phyloP scores from a whole-genome alignment of 352 stramenopile species.

The Globisporangium megalacanthum region DNA sequence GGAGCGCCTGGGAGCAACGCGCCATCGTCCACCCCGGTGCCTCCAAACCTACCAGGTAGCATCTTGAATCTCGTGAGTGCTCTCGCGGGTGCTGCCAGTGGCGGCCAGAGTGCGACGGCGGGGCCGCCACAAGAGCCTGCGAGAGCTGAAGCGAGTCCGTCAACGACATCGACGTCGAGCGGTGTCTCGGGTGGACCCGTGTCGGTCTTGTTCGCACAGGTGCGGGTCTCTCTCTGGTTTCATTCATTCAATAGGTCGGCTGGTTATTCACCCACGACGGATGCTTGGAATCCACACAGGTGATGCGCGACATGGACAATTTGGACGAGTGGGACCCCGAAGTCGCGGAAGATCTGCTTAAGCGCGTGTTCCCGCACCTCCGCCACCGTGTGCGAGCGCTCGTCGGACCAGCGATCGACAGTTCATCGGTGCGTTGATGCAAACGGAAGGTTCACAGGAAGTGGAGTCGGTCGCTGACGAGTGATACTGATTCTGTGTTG shows the following conservation, averaged over 20 bases:
- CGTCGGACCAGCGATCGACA: background rate
- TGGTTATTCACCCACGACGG: background rate
- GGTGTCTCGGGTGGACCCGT: conserved; percentile 4
- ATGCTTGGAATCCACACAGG: background rate
- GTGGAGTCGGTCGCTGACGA: background rate
- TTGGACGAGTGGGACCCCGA: conserved; percentile 16
- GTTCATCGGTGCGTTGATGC: background rate
- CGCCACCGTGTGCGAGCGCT: conserved; percentile 10
- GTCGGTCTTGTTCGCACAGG: conserved; percentile 11
- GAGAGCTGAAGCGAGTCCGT: no score
- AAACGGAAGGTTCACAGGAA: background rate
- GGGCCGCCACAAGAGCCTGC: no score
- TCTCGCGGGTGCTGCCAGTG: conserved; percentile 1
- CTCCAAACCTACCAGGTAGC: background rate
- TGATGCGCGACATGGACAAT: conserved; percentile 16
- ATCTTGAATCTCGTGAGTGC: conserved; percentile 13
- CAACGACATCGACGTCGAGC: background rate
- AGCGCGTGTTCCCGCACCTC: conserved; percentile 11
- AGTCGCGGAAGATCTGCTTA: conserved; percentile 8
- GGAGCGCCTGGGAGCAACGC: background rate
- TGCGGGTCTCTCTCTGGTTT: background rate
- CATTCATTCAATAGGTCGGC: background rate
- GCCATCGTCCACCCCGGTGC: background rate
- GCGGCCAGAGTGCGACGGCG: background rate
- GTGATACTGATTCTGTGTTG: background rate